Evolutionary conservation across 1,139 yeast genomes (phyloP).

Genomic region (Schwanniomyces etchellsii): DNA sequence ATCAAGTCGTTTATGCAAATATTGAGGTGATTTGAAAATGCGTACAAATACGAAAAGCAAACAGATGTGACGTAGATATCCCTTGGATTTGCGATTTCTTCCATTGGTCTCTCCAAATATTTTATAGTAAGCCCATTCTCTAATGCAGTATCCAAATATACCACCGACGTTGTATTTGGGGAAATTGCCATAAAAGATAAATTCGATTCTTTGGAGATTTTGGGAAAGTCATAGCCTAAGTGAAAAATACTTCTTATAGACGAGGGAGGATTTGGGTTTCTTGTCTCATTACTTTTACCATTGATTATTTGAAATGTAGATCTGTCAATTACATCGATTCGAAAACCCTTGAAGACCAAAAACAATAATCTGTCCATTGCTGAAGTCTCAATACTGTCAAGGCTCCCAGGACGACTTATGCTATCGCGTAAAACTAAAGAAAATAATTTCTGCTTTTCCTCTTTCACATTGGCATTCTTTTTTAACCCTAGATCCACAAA

Average conservation of each 20-base stretch:
- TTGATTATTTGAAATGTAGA: constrained; percentile 19
- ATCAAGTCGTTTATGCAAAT: constrained; percentile 63
- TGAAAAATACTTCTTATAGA: constrained; percentile 46
- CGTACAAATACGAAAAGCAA: constrained; percentile 60
- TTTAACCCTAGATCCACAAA: constrained; percentile 28
- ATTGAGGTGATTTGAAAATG: constrained; percentile 62
- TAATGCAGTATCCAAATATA: constrained; percentile 20
- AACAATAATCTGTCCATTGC: constrained; percentile 20
- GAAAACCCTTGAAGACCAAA: constrained; percentile 34
- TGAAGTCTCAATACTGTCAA: constrained; percentile 17
- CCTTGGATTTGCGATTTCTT: constrained; percentile 17
- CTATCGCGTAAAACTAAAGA: constrained; percentile 20
- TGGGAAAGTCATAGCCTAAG: constrained; percentile 51
- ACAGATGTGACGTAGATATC: constrained; percentile 43
- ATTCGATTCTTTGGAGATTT: constrained; percentile 11
- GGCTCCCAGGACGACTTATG: constrained; percentile 14
- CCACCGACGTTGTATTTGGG: constrained; percentile 53
- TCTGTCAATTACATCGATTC: constrained; percentile 38
- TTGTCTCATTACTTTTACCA: constrained; percentile 1
- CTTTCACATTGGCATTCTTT: constrained; percentile 13
- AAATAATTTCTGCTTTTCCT: constrained; percentile 6
- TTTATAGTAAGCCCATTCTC: constrained; percentile 18
- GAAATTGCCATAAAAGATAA: constrained; percentile 46
- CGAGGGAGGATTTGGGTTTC: constrained; percentile 13
- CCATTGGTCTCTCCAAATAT: constrained; percentile 21